These are phyloP conservation scores for Corrigiola litoralis DNA, from an alignment of 179 eudicot genomes.

Conservation along the genomic window DNA sequence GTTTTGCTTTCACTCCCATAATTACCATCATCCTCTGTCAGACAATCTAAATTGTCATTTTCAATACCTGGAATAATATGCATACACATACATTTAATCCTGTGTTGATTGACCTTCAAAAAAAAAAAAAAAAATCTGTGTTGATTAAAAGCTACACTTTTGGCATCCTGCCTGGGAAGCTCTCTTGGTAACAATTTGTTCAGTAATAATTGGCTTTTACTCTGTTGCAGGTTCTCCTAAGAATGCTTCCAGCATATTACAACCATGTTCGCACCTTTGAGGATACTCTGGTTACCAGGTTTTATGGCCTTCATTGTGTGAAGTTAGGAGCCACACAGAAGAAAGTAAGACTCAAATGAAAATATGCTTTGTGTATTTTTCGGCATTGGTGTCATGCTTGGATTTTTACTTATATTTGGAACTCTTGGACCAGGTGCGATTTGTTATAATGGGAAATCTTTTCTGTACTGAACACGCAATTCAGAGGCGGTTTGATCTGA, in stretches of 20 bases:
- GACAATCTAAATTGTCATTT: not conserved
- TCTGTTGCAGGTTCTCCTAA: conserved; percentile 62
- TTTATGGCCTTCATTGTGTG: conserved; percentile 94
- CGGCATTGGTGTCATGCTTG: no score
- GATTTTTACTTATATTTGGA: conserved; percentile 7
- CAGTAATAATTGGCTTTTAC: not conserved
- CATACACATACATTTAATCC: not conserved
- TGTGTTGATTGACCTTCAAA: no score
- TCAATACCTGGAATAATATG: not conserved
- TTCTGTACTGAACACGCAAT: conserved; percentile 74
- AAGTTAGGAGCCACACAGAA: conserved; percentile 78
- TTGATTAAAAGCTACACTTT: no score
- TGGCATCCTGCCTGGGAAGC: no score
- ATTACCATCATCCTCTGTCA: not conserved
- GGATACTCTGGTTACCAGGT: conserved; percentile 77
- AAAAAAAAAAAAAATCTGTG: no score
- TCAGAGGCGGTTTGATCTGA: conserved; percentile 88
- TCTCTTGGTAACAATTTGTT: not conserved
- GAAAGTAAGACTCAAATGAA: conserved; percentile 48
- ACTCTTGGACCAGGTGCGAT: conserved; percentile 59
- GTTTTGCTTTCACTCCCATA: not conserved
- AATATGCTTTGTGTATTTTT: not conserved
- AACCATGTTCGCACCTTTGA: conserved; percentile 78
- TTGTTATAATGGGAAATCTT: conserved; percentile 92
- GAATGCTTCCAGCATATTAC: conserved; percentile 94